These are phyloP conservation scores for Aschersonia sp. DNA, from an alignment of 2,329 filamentous ascomycete genomes.

Conservation along the genomic window DNA sequence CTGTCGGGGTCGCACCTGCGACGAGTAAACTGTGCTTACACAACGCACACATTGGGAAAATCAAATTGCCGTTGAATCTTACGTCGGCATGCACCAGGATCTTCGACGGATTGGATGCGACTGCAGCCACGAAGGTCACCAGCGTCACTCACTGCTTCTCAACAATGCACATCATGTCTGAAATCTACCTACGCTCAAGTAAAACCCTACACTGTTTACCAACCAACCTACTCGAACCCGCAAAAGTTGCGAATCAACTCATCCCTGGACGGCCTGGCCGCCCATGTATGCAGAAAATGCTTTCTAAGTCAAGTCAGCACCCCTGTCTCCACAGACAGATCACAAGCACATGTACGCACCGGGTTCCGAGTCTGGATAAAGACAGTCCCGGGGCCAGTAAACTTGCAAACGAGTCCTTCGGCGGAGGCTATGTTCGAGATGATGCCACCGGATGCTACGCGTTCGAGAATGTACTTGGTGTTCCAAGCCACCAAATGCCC, in stretches of 20 bases:
- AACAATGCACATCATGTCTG: background rate
- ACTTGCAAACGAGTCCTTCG: slow-evolving; percentile 90
- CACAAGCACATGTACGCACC: slow-evolving; percentile 23
- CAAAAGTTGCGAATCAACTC: background rate
- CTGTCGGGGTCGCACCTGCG: too few relatives aligned
- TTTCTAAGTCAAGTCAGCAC: slow-evolving; percentile 18
- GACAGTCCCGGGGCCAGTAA: slow-evolving; percentile 78
- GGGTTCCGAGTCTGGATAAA: slow-evolving; percentile 89
- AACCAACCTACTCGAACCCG: background rate
- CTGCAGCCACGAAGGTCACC: background rate
- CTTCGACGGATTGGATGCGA: background rate
- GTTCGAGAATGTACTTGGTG: slow-evolving; percentile 81
- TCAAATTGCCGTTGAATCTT: too few relatives aligned
- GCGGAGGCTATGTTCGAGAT: slow-evolving; percentile 72
- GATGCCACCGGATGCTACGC: slow-evolving; percentile 79
- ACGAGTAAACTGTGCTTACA: too few relatives aligned
- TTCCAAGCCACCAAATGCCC: slow-evolving; percentile 95
- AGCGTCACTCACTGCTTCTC: background rate
- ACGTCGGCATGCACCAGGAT: background rate
- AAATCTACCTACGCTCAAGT: too few relatives aligned
- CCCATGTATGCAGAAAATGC: slow-evolving; percentile 37
- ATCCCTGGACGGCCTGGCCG: slow-evolving; percentile 25
- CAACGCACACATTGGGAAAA: too few relatives aligned
- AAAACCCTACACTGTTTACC: too few relatives aligned
- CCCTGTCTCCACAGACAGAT: too few relatives aligned